Conservation (phyloP, 2,329 filamentous ascomycete species). For the Fusarium continuum region DNA sequence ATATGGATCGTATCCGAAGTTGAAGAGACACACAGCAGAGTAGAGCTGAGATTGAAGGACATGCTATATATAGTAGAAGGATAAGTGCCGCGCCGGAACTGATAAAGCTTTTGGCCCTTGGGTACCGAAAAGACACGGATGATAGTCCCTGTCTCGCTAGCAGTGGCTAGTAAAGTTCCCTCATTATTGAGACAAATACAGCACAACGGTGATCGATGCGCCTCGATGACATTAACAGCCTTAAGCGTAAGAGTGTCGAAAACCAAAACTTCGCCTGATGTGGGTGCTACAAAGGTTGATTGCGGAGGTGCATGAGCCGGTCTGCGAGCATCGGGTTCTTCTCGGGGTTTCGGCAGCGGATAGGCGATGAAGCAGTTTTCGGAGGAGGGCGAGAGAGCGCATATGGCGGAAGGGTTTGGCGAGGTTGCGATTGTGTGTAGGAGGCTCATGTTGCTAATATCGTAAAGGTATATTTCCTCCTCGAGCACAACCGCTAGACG, state of each 20-base stretch:
- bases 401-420: slow-evolving; percentile 90
- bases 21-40: slow-evolving; percentile 92
- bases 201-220: slow-evolving; percentile 89
- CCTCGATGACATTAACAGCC: slow-evolving; percentile 94
- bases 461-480: slow-evolving; percentile 97
- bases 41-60: slow-evolving; percentile 96
- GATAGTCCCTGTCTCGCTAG: slow-evolving; percentile 97
- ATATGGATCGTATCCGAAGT: slow-evolving; percentile 97
- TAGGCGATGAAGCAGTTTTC: slow-evolving; percentile 97
- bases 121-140: slow-evolving; percentile 96
- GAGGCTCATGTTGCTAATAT: slow-evolving; percentile 98
- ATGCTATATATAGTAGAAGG: slow-evolving; percentile 97
- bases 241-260: slow-evolving; percentile 91
- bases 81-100: slow-evolving; percentile 95
- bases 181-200: slow-evolving; percentile 93
- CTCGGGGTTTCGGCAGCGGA: slow-evolving; percentile 79
- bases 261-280: slow-evolving; percentile 89
- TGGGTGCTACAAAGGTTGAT: slow-evolving; percentile 81
- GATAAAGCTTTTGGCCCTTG: slow-evolving; percentile 89
- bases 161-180: slow-evolving; percentile 89
- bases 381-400: slow-evolving; percentile 90
- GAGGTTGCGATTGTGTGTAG: slow-evolving; percentile 93
- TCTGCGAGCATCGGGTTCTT: slow-evolving; percentile 64
- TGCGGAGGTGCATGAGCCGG: slow-evolving; percentile 87
- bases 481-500: slow-evolving; percentile 92